These are phyloP conservation scores for Picea sitchensis DNA, from an alignment of 75 land plant genomes.

Conservation along the genomic window DNA sequence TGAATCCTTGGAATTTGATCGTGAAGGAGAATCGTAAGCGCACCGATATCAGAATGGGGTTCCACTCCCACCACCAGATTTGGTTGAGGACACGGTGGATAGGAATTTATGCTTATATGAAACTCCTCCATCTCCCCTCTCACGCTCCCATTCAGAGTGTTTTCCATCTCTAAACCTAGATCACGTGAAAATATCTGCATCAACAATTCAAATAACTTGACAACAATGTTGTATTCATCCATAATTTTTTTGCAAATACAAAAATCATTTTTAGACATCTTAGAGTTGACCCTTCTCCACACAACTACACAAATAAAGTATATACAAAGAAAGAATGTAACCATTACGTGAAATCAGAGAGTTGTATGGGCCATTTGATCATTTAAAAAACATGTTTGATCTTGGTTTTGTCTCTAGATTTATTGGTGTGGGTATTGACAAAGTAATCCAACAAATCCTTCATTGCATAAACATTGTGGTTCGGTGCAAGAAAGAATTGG, in stretches of 20 bases:
- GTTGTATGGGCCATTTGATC: no score
- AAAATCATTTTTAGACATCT: no score
- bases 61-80: background rate
- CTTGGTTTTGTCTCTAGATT: no score
- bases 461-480: no score
- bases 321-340: no score
- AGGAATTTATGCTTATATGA: background rate
- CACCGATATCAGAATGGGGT: background rate
- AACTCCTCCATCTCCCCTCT: slow-evolving; percentile 7
- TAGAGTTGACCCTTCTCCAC: no score
- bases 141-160: slow-evolving; percentile 15
- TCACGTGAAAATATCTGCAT: slow-evolving; percentile 12
- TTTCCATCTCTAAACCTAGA: slow-evolving; percentile 18
- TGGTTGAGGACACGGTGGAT: background rate
- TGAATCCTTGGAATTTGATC: slow-evolving; percentile 14
- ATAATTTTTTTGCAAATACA: background rate
- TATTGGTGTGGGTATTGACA: no score
- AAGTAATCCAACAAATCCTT: no score
- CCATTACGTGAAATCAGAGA: no score
- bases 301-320: no score
- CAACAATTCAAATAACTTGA: background rate
- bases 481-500: no score
- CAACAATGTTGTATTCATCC: background rate
- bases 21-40: slow-evolving; percentile 13
- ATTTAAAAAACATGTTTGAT: no score